Evolutionary conservation across 176 grass and related monocot genomes (phyloP).

Genomic region (Phoenix roebelenii): DNA sequence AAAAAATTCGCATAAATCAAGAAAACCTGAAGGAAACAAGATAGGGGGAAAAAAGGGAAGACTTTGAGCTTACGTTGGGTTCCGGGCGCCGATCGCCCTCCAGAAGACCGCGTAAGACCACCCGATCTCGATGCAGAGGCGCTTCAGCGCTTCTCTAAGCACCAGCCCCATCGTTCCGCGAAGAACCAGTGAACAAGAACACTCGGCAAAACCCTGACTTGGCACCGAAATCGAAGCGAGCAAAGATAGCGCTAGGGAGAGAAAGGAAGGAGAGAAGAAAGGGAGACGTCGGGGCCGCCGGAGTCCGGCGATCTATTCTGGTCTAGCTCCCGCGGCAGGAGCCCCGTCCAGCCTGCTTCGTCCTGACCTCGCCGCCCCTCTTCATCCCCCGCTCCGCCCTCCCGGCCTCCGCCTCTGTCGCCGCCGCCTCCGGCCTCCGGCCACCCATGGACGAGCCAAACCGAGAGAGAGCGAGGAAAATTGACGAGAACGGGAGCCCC

Average conservation of each 20-base stretch:
- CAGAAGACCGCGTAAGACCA: conserved; percentile 97
- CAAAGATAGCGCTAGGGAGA: not conserved
- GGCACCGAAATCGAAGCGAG: not conserved
- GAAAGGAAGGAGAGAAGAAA: not conserved
- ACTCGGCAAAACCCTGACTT: not conserved
- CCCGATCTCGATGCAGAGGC: conserved; percentile 78
- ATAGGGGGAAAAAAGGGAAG: not conserved
- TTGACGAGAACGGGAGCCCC: not conserved
- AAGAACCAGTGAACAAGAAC: not conserved
- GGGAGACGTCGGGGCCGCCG: conserved; percentile 4
- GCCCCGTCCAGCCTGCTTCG: conserved; percentile 75
- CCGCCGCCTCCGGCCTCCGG: conserved; percentile 28
- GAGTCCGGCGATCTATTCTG: conserved; percentile 12
- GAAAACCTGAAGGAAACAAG: not conserved
- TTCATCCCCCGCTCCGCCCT: conserved; percentile 39
- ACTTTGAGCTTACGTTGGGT: conserved; percentile 50
- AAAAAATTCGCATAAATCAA: not conserved
- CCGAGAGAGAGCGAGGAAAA: conserved; percentile 5
- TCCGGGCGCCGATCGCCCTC: conserved; percentile 62
- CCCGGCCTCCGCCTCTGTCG: conserved; percentile 29
- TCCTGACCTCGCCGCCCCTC: conserved; percentile 35
- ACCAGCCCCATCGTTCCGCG: conserved; percentile 36
- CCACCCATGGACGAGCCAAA: conserved; percentile 47
- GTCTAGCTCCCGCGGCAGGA: conserved; percentile 91
- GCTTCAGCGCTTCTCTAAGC: conserved; percentile 60